A percentile compares a stretch with the other conserved stretches of the same genome.
Conservation (phyloP, 2,329 filamentous ascomycete genomes). For the Pezizomycotina sp. region DNA sequence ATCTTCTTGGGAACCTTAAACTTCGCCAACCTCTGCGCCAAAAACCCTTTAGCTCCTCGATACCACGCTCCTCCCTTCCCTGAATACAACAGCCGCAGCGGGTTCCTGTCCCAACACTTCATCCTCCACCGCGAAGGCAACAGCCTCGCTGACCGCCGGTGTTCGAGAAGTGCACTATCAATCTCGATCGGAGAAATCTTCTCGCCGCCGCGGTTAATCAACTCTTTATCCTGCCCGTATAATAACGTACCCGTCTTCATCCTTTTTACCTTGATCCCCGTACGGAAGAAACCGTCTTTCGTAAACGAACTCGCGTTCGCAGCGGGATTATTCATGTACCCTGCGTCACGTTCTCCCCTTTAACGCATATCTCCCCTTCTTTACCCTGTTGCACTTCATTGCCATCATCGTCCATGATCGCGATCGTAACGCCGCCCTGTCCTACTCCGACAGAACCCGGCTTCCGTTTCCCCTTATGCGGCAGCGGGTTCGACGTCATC, state of each 20-base stretch:
- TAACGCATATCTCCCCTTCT: slow-evolving; percentile 70
- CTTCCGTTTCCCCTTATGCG: slow-evolving; percentile 53
- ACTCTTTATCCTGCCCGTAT: slow-evolving; percentile 82
- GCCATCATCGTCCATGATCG: slow-evolving; percentile 52
- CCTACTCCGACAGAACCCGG: slow-evolving; percentile 70
- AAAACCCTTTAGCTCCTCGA: slow-evolving; percentile 51
- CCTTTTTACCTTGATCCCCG: slow-evolving; percentile 68
- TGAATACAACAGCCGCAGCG: slow-evolving; percentile 58
- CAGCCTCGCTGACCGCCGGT: slow-evolving; percentile 59
- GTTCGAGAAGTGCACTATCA: slow-evolving; percentile 62
- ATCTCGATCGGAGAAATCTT: slow-evolving; percentile 81
- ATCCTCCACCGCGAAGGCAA: slow-evolving; percentile 68
- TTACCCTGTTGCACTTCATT: slow-evolving; percentile 48
- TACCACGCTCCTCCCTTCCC: slow-evolving; percentile 42
- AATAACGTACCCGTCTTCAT: slow-evolving; percentile 63
- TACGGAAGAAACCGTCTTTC: slow-evolving; percentile 65
- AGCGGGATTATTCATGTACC: slow-evolving; percentile 71
- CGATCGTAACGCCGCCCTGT: slow-evolving; percentile 67
- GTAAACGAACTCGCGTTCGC: slow-evolving; percentile 64
- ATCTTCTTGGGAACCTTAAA: slow-evolving; percentile 79
- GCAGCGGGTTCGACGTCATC: slow-evolving; percentile 62
- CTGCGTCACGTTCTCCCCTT: slow-evolving; percentile 65
- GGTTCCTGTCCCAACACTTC: slow-evolving; percentile 73
- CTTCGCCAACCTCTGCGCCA: slow-evolving; percentile 54
- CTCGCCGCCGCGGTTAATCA: slow-evolving; percentile 81